Evolutionary conservation across 208 protist species (phyloP).

Genomic region (Crithidia thermophila): DNA sequence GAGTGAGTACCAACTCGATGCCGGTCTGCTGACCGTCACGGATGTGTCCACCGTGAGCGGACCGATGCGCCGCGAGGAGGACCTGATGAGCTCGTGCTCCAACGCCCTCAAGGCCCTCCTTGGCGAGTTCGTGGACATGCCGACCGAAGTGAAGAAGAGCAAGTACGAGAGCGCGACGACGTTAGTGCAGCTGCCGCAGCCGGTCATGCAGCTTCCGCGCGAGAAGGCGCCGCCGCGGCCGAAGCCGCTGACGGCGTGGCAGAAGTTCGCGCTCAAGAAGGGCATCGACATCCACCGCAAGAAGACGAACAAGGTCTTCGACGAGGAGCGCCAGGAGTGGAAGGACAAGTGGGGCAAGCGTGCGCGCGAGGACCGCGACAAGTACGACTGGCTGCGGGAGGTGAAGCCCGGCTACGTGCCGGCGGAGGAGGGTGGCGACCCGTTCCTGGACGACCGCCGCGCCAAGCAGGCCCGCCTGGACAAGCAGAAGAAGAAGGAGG

Average conservation of each 20-base stretch:
- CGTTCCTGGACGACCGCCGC: conserved; percentile 90
- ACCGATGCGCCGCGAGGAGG: conserved; percentile 77
- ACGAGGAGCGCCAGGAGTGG: conserved; percentile 91
- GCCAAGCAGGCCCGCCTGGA: conserved; percentile 86
- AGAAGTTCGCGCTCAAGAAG: conserved; percentile 94
- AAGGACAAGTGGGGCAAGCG: conserved; percentile 94
- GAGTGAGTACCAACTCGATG: conserved; percentile 81
- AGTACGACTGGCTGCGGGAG: conserved; percentile 93
- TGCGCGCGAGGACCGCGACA: conserved; percentile 85
- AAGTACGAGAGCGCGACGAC: conserved; percentile 76
- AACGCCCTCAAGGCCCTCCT: conserved; percentile 73
- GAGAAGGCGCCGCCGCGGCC: conserved; percentile 91
- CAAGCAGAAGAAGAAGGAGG: conserved; percentile 91
- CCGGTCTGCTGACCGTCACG: conserved; percentile 80
- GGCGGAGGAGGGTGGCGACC: conserved; percentile 88
- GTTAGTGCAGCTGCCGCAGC: conserved; percentile 82
- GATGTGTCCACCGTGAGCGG: conserved; percentile 84
- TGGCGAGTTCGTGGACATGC: conserved; percentile 67
- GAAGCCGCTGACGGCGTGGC: conserved; percentile 92
- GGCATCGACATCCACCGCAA: conserved; percentile 92
- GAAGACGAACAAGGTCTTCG: conserved; percentile 89
- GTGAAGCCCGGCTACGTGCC: conserved; percentile 88
- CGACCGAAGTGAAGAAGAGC: conserved; percentile 72
- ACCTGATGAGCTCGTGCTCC: conserved; percentile 67
- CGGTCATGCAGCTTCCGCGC: conserved; percentile 84